Evolutionary conservation across 2,329 filamentous ascomycete species (phyloP).

Genomic region (Exophiala alcalophila): DNA sequence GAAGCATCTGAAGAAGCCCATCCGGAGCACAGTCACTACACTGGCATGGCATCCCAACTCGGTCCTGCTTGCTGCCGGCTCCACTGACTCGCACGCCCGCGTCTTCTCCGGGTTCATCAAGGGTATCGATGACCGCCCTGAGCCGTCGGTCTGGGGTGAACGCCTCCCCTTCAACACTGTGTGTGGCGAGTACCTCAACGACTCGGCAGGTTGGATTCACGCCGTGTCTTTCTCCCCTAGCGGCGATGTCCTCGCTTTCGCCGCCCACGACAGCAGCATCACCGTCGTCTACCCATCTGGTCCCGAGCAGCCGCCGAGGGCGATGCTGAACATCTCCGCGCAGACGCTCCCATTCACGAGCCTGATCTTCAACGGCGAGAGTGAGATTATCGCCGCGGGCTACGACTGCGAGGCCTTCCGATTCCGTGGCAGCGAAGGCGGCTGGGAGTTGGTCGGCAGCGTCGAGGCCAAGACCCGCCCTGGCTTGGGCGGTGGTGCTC

Average conservation of each 20-base stretch:
- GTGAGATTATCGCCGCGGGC: slow-evolving; percentile 91
- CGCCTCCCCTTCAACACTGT: slow-evolving; percentile 96
- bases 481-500: slow-evolving; percentile 57
- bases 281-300: slow-evolving; percentile 93
- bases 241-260: slow-evolving; percentile 89
- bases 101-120: slow-evolving; percentile 97
- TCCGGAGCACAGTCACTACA: slow-evolving; percentile 92
- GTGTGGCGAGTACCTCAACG: slow-evolving; percentile 93
- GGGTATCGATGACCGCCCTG: slow-evolving; percentile 80
- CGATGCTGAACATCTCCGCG: slow-evolving; percentile 86
- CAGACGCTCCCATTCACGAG: slow-evolving; percentile 90
- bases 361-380: slow-evolving; percentile 85
- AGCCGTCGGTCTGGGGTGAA: slow-evolving; percentile 90
- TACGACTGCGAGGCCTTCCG: slow-evolving; percentile 80
- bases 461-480: slow-evolving; percentile 70
- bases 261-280: slow-evolving; percentile 91
- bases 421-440: slow-evolving; percentile 71
- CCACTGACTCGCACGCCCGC: slow-evolving; percentile 93
- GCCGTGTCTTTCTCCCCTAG: slow-evolving; percentile 88
- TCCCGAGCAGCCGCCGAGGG: slow-evolving; percentile 83
- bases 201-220: slow-evolving; percentile 95
- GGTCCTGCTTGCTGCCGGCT: slow-evolving; percentile 87
- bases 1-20: slow-evolving; percentile 98
- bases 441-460: slow-evolving; percentile 81
- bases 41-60: slow-evolving; percentile 98